Evolutionary conservation across 805 yeast genomes (phyloP), one percentile per base, ranked within the genome.

Genomic region (Tetrapisispora iriomotensis): DNA sequence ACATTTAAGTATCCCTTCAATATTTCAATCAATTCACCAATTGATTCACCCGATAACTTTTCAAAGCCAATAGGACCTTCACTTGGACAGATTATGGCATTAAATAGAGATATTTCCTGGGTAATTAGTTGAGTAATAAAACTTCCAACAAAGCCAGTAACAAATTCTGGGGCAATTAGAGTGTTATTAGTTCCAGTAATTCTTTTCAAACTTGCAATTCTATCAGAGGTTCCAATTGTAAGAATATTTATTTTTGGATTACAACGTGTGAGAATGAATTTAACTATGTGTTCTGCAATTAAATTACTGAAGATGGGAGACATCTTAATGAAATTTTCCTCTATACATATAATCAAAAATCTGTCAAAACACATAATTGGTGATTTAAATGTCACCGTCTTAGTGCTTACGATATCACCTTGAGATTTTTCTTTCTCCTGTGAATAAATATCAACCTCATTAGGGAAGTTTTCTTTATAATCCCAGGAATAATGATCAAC

Each of bases 51-150:
- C 4, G 56, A 69, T 8, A 75, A 54, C 47, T 72, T 76, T 45
- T 77, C 82, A 53, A 64, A 75, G 2, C 80, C 81, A 2, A 70
- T 63, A 17, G 74, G 77, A 5, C 84, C 84, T 56, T 77, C 83
- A 30, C 81, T 69, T 44, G 76, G 75, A 33, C 58, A 43, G 38
- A 56, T 27, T 41, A 46, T 8, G 25, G 54, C 43, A 29, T 40
- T 24, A 44, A 49, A 41, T 3, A 43, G 35, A 18, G 42, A 27
- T n/a, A 45, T 8, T 24, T 40, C 34, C 19, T 38, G 46, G 49
- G 3, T 13, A 23, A 23, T 17, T 24, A 54, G 15, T 44, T 53
- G 41, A 67, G 65, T 15, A 56, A 51, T 4, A 65, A 44, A 1
- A 72, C 63, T n/a, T 2, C 76, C 83, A 8, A 70, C 48, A 19